phyloP scores from a whole-genome alignment of 495 filamentous ascomycete species.

The Elasticomyces elasticus region DNA sequence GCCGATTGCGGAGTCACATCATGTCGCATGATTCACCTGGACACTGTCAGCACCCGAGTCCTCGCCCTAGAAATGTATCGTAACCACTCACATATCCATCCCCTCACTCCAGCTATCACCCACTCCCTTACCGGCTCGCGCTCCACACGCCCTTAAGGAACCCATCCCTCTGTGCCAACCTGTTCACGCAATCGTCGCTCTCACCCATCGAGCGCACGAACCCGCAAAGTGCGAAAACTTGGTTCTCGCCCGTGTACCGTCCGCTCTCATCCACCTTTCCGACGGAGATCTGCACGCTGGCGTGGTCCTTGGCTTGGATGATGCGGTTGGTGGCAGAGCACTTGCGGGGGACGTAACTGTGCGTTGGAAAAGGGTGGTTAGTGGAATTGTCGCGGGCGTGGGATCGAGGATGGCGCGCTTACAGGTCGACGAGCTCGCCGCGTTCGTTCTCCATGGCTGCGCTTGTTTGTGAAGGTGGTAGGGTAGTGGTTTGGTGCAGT shows the following conservation, averaged over 20 bases:
- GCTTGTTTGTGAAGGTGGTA: neutral
- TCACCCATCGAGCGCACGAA: slow-evolving; percentile 98
- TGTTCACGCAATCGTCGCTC: slow-evolving; percentile 92
- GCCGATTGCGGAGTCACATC: neutral
- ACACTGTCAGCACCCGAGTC: neutral
- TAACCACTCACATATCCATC: slow-evolving; percentile 1
- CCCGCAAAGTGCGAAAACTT: slow-evolving; percentile 92
- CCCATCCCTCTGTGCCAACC: slow-evolving; percentile 88
- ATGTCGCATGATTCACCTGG: neutral
- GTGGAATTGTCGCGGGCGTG: slow-evolving; percentile 1
- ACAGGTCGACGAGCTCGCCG: slow-evolving; percentile 99
- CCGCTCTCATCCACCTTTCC: slow-evolving; percentile 55
- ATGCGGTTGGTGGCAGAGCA: slow-evolving; percentile 52
- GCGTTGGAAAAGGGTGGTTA: slow-evolving; percentile 15
- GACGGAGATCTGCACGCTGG: slow-evolving; percentile 37
- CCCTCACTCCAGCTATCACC: neutral
- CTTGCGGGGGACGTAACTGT: slow-evolving; percentile 93
- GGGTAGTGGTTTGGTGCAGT: neutral
- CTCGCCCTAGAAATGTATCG: neutral
- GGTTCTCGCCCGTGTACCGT: slow-evolving; percentile 92
- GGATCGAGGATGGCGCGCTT: slow-evolving; percentile 31
- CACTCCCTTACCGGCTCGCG: slow-evolving; percentile 50
- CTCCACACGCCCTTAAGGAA: slow-evolving; percentile 95
- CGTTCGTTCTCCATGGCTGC: slow-evolving; percentile 82
- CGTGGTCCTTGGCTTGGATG: slow-evolving; percentile 90